Base-by-base conservation (phyloP, 139 green algal species). In the Choricystis sp. region DNA sequence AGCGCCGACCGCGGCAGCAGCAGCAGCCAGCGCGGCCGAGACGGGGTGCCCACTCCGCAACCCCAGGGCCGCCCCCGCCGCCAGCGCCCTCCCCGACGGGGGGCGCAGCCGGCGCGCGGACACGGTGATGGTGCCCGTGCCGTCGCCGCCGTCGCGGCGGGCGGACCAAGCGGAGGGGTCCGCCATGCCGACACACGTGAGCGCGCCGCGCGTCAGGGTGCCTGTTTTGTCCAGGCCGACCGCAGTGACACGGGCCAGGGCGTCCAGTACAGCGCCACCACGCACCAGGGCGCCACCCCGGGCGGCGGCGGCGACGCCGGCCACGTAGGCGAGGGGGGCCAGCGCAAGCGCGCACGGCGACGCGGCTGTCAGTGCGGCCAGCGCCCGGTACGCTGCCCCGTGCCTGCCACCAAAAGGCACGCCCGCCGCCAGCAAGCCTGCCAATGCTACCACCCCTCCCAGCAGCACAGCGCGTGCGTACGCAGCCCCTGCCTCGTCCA, bases 201-300 rank as follows among this genome's bases (percentile, higher is more conserved):
- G 28, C 26, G 19, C 28, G 29, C 88, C 88, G 0, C 74, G 85
- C n/a, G 88, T 94, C 27, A 94, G 76, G 28, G 88, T 95, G 62
- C 84, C 84, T 24, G 88, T 94, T 74, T 95, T 95, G 75, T 95
- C 88, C 29, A 95, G 79, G 0, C 83, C 87, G 0, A 92, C 68
- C 1, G 74, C 80, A 14, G 22, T 64, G 69, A 73, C 85, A 4
- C 26, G 48, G 2, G 63, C 61, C 59, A 94, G 74, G 0, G 78
- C 81, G 61, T 95, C 88, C 56, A 95, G 67, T 20, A 90, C 81
- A 0, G 67, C 66, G 2, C 79, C 82, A 19, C 77, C 80, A 65
- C 83, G 86, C 23, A 95, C 66, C 26, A 95, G 69, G 31, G 94
- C 73, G 49, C 79, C 80, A 56, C 75, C 76, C 63, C 72, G 25